Conservation (phyloP, 768 basidiomycete species). For the Amanita rubescens region DNA sequence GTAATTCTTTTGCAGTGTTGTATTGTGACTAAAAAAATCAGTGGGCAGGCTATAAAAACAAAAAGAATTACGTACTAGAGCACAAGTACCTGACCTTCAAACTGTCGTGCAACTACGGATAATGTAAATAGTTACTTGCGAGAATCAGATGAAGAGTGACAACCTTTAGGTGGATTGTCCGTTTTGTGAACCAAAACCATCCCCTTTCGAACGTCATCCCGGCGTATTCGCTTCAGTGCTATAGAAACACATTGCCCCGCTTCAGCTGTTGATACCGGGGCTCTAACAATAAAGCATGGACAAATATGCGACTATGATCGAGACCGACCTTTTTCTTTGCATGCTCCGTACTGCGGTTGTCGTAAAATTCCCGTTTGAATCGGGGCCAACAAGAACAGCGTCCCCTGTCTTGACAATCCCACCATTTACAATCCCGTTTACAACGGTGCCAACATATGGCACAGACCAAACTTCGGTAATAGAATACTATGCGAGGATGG, state of each 20-base stretch:
- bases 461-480: conserved; percentile 87
- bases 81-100: conserved; percentile 92
- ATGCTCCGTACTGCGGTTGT: conserved; percentile 81
- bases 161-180: conserved; percentile 73
- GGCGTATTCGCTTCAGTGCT: conserved; percentile 82
- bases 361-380: conserved; percentile 84
- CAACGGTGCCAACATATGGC: conserved; percentile 79
- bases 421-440: conserved; percentile 76
- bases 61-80: conserved; percentile 59
- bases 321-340: conserved; percentile 76
- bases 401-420: conserved; percentile 77
- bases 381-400: conserved; percentile 79
- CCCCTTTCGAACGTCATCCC: conserved; percentile 81
- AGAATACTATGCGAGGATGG: conserved; percentile 47
- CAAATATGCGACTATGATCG: background rate
- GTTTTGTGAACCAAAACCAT: conserved; percentile 87
- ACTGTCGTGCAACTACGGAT: conserved; percentile 61
- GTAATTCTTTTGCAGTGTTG: conserved; percentile 88
- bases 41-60: background rate
- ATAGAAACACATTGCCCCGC: conserved; percentile 95
- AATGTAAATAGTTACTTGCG: background rate
- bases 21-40: conserved; percentile 60
- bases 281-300: conserved; percentile 32
- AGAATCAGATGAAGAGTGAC: background rate
- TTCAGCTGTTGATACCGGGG: conserved; percentile 75